Conservation (phyloP, 2,329 filamentous ascomycete species). For the Microsporum ferrugineum region DNA sequence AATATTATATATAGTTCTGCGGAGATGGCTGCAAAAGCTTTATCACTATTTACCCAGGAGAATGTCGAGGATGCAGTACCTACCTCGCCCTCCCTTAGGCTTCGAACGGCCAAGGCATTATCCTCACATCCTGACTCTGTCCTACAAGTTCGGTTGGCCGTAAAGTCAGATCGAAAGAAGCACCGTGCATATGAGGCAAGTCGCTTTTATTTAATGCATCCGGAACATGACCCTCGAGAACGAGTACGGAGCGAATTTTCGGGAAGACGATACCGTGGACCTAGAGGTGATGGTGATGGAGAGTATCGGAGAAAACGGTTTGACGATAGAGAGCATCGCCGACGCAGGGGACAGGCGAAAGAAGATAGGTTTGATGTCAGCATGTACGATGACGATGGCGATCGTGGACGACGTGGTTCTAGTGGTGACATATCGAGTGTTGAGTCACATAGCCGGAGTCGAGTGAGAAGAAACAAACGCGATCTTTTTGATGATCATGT, state of each 20-base stretch:
- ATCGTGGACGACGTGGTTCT: constrained; percentile 10
- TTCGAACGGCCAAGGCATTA: constrained; percentile 58
- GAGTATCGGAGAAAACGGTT: constrained; percentile 45
- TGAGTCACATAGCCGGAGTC: constrained; percentile 21
- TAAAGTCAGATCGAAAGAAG: constrained; percentile 67
- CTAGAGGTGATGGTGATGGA: constrained; percentile 28
- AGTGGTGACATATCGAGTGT: constrained; percentile 21
- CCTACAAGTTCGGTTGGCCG: constrained; percentile 62
- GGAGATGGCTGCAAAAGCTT: constrained; percentile 43
- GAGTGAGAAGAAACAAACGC: constrained; percentile 20
- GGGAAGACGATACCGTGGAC: constrained; percentile 33
- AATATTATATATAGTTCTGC: constrained; percentile 64
- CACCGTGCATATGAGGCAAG: constrained; percentile 68
- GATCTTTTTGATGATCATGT: constrained; percentile 32
- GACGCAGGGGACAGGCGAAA: constrained; percentile 37
- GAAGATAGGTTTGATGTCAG: constrained; percentile 57
- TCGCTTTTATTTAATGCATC: constrained; percentile 84
- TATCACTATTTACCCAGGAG: constrained; percentile 38
- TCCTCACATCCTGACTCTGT: constrained; percentile 56
- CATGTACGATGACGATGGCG: constrained; percentile 66
- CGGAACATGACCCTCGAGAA: constrained; percentile 74
- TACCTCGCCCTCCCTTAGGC: constrained; percentile 48
- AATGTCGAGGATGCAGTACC: constrained; percentile 24
- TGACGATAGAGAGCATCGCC: constrained; percentile 46
- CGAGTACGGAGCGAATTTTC: constrained; percentile 46